Evolutionary conservation across 2,329 filamentous ascomycete genomes (phyloP).

Genomic region (Fusarium sacchari): DNA sequence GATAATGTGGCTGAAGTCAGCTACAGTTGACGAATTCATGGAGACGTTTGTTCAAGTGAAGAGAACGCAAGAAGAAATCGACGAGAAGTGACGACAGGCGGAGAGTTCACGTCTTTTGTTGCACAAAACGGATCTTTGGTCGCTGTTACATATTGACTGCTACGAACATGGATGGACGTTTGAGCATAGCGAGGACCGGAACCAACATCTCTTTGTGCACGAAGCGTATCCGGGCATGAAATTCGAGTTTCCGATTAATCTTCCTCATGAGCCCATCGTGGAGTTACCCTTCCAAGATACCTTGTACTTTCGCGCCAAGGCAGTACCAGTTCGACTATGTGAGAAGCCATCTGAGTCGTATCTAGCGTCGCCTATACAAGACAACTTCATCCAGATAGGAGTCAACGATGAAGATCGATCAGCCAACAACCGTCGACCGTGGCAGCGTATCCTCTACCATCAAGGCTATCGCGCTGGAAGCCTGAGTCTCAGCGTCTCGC

Average conservation of each 20-base stretch:
- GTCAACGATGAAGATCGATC: conserved; percentile 15
- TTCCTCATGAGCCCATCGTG: neutral
- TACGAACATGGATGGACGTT: conserved; percentile 4
- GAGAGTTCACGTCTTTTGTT: neutral
- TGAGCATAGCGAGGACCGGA: neutral
- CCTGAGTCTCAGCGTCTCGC: neutral
- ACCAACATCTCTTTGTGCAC: conserved; percentile 10
- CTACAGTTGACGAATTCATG: neutral
- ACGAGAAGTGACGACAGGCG: neutral
- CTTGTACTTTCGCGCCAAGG: neutral
- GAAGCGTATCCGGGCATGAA: conserved; percentile 3
- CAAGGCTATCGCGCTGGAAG: conserved; percentile 16
- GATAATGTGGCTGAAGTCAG: neutral
- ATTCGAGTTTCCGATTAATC: conserved; percentile 3
- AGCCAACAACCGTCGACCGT: neutral
- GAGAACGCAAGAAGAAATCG: conserved; percentile 10
- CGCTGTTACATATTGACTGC: conserved; percentile 1
- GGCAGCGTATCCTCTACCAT: conserved; percentile 23
- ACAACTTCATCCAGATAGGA: conserved; percentile 13
- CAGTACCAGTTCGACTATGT: neutral
- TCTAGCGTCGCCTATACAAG: neutral
- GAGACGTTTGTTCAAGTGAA: neutral
- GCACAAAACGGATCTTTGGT: neutral
- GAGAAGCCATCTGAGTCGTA: neutral
- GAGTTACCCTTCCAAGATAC: neutral